phyloP scores from a whole-genome alignment of 371 early-diverging fungal species.

The Mucor plumbeus region DNA sequence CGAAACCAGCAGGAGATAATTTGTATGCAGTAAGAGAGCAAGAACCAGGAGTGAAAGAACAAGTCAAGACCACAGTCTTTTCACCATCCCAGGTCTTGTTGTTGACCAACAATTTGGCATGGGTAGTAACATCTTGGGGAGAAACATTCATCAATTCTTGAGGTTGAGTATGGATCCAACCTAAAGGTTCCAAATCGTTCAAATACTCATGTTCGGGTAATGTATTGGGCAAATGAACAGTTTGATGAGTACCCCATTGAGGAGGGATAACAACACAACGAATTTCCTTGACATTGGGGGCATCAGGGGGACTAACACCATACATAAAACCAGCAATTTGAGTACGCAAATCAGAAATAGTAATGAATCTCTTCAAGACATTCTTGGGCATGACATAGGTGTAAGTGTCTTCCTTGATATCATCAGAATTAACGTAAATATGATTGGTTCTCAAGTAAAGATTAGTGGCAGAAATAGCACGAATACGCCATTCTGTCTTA shows the following conservation, averaged over 20 bases:
- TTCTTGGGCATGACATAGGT: slow-evolving; percentile 98
- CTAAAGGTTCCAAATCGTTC: slow-evolving; percentile 92
- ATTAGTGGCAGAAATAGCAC: slow-evolving; percentile 95
- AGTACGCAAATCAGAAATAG: slow-evolving; percentile 93
- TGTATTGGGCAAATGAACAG: slow-evolving; percentile 88
- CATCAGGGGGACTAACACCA: slow-evolving; percentile 92
- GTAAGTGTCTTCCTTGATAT: slow-evolving; percentile 86
- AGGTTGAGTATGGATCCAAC: slow-evolving; percentile 98
- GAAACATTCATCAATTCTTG: slow-evolving; percentile 90
- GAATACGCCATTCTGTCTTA: slow-evolving; percentile 98
- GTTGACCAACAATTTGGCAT: slow-evolving; percentile 86
- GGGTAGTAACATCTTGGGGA: slow-evolving; percentile 92
- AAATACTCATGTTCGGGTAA: slow-evolving; percentile 93
- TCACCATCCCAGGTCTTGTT: slow-evolving; percentile 96
- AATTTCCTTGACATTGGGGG: slow-evolving; percentile 96
- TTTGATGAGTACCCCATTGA: slow-evolving; percentile 96
- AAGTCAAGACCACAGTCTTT: slow-evolving; percentile 87
- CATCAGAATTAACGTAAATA: slow-evolving; percentile 94
- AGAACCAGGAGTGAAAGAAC: slow-evolving; percentile 97
- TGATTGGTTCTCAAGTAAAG: slow-evolving; percentile 94
- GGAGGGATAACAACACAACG: slow-evolving; percentile 95
- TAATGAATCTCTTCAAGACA: slow-evolving; percentile 93
- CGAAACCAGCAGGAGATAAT: slow-evolving; percentile 92
- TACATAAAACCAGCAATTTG: slow-evolving; percentile 96
- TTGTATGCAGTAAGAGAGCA: slow-evolving; percentile 96